phyloP scores from a whole-genome alignment of 768 basidiomycete genomes.

The Artomyces pyxidatus region DNA sequence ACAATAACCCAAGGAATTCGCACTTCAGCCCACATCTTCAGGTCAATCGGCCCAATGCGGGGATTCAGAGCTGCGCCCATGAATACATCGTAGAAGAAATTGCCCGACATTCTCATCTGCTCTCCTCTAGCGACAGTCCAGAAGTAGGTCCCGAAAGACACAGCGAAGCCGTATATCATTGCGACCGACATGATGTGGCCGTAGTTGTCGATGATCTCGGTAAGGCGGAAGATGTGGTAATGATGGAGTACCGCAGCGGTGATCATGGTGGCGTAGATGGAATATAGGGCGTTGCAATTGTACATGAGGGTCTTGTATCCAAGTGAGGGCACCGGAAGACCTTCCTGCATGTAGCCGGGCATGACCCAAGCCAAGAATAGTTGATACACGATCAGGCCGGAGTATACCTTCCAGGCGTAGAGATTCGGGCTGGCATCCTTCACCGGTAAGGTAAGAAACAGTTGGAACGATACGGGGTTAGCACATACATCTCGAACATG shows the following conservation, averaged over 20 bases:
- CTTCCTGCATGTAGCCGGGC: conserved; percentile 90
- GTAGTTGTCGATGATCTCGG: conserved; percentile 93
- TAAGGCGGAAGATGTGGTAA: conserved; percentile 79
- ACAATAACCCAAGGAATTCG: conserved; percentile 96
- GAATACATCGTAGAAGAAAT: conserved; percentile 89
- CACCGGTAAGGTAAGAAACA: not conserved
- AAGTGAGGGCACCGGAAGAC: conserved; percentile 92
- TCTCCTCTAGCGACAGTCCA: conserved; percentile 68
- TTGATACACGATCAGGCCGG: conserved; percentile 81
- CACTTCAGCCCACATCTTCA: conserved; percentile 99
- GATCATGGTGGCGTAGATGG: conserved; percentile 74
- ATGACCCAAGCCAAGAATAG: conserved; percentile 84
- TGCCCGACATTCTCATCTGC: conserved; percentile 91
- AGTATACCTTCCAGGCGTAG: conserved; percentile 88
- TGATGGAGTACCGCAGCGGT: conserved; percentile 72
- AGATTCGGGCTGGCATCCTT: conserved; percentile 88
- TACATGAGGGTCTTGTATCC: conserved; percentile 90
- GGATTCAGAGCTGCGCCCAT: conserved; percentile 97
- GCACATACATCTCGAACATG: conserved; percentile 67
- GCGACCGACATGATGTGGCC: conserved; percentile 93
- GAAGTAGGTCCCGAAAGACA: conserved; percentile 77
- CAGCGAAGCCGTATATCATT: conserved; percentile 83
- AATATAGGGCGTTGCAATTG: conserved; percentile 91
- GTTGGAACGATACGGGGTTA: too few relatives aligned
- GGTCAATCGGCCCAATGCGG: conserved; percentile 80